Evolutionary conservation across 2,329 filamentous ascomycete species (phyloP).

Genomic region (Verticillium longisporum): DNA sequence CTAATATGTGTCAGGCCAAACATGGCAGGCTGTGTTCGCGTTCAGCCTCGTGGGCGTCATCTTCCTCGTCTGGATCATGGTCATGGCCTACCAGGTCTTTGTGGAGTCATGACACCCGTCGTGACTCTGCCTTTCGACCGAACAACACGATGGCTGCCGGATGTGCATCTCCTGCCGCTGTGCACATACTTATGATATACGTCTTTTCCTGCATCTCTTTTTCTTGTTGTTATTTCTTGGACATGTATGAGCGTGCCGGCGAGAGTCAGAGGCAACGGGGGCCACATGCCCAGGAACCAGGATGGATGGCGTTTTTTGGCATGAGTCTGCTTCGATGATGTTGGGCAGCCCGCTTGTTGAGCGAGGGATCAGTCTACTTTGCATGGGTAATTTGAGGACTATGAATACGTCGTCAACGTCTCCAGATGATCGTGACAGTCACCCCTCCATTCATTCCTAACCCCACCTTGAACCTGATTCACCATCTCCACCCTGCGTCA

Average conservation of each 20-base stretch:
- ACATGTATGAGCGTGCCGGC: background rate
- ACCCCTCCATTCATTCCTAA: background rate
- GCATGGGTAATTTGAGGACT: background rate
- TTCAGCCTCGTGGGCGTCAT: slow-evolving; percentile 53
- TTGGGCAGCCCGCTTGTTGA: background rate
- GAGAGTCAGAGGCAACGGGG: background rate
- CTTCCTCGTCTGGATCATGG: slow-evolving; percentile 62
- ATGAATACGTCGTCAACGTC: background rate
- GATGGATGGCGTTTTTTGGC: background rate
- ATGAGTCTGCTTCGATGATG: too few species aligned
- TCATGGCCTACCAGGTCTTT: slow-evolving; percentile 62
- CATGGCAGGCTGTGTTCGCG: slow-evolving; percentile 59
- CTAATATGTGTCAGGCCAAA: slow-evolving; percentile 38
- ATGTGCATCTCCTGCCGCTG: background rate
- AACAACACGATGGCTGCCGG: background rate
- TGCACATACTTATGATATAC: background rate
- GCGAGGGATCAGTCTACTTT: too few species aligned
- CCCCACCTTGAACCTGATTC: background rate
- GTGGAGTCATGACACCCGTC: slow-evolving; percentile 15
- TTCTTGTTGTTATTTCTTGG: background rate
- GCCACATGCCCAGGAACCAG: background rate
- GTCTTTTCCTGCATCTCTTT: background rate
- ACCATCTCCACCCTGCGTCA: background rate
- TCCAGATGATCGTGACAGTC: too few species aligned
- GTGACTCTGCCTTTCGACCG: too few species aligned